Conservation (phyloP, 257 asterid species). For the Salvia splendens region DNA sequence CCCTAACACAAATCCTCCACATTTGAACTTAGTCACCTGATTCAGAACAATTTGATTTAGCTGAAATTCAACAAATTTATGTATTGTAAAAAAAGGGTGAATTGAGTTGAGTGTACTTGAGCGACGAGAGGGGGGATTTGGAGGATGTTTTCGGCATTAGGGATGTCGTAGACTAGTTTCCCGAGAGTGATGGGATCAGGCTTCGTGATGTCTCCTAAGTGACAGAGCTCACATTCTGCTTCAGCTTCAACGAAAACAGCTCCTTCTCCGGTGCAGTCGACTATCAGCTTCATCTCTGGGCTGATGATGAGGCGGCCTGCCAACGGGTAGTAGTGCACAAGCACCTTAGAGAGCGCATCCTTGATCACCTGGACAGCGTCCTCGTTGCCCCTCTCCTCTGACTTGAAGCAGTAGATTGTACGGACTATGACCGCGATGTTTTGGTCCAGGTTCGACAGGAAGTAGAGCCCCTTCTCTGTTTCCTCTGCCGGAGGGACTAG, state of each 20-base stretch:
- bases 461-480: conserved; percentile 58
- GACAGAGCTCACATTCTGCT: conserved; percentile 57
- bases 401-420: conserved; percentile 74
- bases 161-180: conserved; percentile 81
- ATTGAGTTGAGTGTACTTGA: conserved; percentile 48
- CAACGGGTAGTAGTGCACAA: conserved; percentile 69
- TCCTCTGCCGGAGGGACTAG: conserved; percentile 67
- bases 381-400: conserved; percentile 59
- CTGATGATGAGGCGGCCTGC: conserved; percentile 72
- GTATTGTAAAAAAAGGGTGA: neutral
- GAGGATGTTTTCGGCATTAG: conserved; percentile 63
- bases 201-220: conserved; percentile 68
- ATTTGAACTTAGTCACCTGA: conserved; percentile 83
- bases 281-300: conserved; percentile 70
- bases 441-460: conserved; percentile 81
- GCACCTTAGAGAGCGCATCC: conserved; percentile 67
- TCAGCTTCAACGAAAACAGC: conserved; percentile 90
- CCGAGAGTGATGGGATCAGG: conserved; percentile 85
- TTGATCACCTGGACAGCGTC: conserved; percentile 51
- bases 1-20: conserved; percentile 92
- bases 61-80: neutral
- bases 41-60: neutral
- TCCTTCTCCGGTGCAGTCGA: conserved; percentile 80
- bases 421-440: conserved; percentile 81
- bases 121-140: conserved; percentile 85